Evolutionary conservation across 2,329 filamentous ascomycete genomes (phyloP).

Genomic region (Neofusicoccum sp.): DNA sequence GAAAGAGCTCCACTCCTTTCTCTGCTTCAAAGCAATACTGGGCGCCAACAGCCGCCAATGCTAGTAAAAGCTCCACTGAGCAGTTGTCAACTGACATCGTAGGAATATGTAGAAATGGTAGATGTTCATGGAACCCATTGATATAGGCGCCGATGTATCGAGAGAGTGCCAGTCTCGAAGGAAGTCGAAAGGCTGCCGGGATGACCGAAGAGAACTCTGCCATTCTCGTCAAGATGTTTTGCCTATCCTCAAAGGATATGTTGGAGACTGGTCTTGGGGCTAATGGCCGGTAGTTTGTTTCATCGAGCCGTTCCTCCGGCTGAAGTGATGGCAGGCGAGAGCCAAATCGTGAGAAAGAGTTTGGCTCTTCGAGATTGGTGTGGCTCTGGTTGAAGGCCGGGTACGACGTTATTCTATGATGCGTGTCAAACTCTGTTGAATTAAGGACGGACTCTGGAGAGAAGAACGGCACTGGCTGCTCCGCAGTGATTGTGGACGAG

Average conservation of each 20-base stretch:
- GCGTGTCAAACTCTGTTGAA: slow-evolving; percentile 30
- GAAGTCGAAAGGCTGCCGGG: slow-evolving; percentile 66
- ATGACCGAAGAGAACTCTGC: slow-evolving; percentile 64
- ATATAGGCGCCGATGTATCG: slow-evolving; percentile 72
- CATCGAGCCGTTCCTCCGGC: slow-evolving; percentile 36
- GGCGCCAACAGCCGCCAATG: slow-evolving; percentile 68
- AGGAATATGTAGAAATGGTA: slow-evolving; percentile 68
- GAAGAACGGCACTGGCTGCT: slow-evolving; percentile 47
- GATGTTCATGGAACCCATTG: slow-evolving; percentile 64
- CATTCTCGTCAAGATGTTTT: slow-evolving; percentile 58
- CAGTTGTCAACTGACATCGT: slow-evolving; percentile 66
- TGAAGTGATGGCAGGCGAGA: slow-evolving; percentile 44
- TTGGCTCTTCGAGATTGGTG: slow-evolving; percentile 31
- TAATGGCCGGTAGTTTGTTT: slow-evolving; percentile 15
- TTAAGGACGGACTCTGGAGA: slow-evolving; percentile 43
- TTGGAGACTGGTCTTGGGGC: slow-evolving; percentile 34
- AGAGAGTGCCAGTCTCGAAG: slow-evolving; percentile 68
- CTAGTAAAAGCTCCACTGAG: slow-evolving; percentile 69
- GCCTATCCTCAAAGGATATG: slow-evolving; percentile 38
- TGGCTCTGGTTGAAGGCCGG: slow-evolving; percentile 25
- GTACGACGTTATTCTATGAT: slow-evolving; percentile 20
- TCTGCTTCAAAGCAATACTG: slow-evolving; percentile 61
- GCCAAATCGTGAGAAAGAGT: slow-evolving; percentile 41
- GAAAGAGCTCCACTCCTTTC: slow-evolving; percentile 59
- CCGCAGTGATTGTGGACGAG: slow-evolving; percentile 41